A percentile compares a stretch with the other conserved stretches of the same genome.
phyloP scores from a whole-genome alignment of 805 yeast genomes.

The Nakazawaea wickerhamii region DNA sequence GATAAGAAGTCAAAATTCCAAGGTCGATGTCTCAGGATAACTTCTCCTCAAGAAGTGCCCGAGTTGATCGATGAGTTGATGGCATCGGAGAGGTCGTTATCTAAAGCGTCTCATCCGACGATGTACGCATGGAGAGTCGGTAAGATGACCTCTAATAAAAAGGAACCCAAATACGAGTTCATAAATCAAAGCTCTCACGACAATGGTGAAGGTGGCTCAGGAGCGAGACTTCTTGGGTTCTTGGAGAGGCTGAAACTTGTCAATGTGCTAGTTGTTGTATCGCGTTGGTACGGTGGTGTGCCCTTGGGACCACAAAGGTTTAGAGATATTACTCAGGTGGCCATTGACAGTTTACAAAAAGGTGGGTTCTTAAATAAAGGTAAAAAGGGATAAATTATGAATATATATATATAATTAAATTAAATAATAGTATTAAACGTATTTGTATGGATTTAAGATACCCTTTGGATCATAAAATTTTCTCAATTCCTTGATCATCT shows the following conservation, averaged over 20 bases:
- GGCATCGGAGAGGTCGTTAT: conserved; percentile 35
- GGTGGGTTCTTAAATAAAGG: conserved; percentile 26
- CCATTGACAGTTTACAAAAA: conserved; percentile 41
- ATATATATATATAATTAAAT: not conserved
- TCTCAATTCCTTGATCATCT: conserved; percentile 74
- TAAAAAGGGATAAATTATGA: not conserved
- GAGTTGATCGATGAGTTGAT: conserved; percentile 36
- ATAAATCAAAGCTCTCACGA: conserved; percentile 59
- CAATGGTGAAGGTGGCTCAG: conserved; percentile 75
- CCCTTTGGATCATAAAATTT: conserved; percentile 84
- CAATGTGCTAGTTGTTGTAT: conserved; percentile 61
- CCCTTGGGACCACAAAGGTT: conserved; percentile 71
- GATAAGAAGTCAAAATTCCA: conserved; percentile 64
- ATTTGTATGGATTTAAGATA: conserved; percentile 93
- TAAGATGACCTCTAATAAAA: conserved; percentile 12
- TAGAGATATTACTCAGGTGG: conserved; percentile 56
- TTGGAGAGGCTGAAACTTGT: conserved; percentile 42
- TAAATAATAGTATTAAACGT: conserved; percentile 38
- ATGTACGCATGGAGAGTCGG: conserved; percentile 73
- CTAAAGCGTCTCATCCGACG: conserved; percentile 63
- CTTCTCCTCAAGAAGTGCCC: conserved; percentile 36
- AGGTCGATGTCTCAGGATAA: conserved; percentile 47
- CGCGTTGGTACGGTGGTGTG: conserved; percentile 80
- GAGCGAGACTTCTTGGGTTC: conserved; percentile 49
- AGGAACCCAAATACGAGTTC: conserved; percentile 13